Conservation (phyloP, 1,284 basidiomycete species). For the Fomes fomentarius region DNA sequence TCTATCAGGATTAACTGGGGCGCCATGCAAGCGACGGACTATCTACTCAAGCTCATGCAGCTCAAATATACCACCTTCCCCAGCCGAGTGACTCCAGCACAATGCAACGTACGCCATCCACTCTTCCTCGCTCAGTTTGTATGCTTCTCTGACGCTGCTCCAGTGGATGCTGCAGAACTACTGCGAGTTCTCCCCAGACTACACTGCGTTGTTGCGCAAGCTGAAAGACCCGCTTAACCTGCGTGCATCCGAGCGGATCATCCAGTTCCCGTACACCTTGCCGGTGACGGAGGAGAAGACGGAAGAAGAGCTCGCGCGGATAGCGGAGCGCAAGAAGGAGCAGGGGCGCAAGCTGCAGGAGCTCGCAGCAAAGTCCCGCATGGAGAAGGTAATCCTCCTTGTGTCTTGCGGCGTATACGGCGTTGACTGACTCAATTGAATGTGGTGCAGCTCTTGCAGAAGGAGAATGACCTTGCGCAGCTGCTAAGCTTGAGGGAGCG, state of each 20-base stretch:
- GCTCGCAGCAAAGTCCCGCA: conserved; percentile 85
- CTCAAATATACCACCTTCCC: conserved; percentile 94
- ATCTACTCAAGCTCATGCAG: conserved; percentile 90
- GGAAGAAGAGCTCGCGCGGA: conserved; percentile 84
- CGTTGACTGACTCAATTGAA: neutral
- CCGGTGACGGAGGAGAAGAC: conserved; percentile 84
- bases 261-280: conserved; percentile 84
- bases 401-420: neutral
- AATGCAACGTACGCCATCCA: conserved; percentile 60
- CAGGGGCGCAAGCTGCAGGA: conserved; percentile 90
- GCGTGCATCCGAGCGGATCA: conserved; percentile 68
- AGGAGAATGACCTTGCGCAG: conserved; percentile 83
- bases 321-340: conserved; percentile 81
- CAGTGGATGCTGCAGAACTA: conserved; percentile 92
- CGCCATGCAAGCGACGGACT: conserved; percentile 86
- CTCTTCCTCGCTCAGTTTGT: neutral
- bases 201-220: conserved; percentile 65
- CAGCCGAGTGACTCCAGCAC: conserved; percentile 57
- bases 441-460: conserved; percentile 63
- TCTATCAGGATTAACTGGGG: conserved; percentile 88
- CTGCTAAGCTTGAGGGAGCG: conserved; percentile 70
- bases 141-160: neutral
- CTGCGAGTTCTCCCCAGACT: conserved; percentile 86
- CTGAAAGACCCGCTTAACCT: conserved; percentile 69
- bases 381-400: conserved; percentile 71